These are phyloP conservation scores for Tolypocladium nubicola DNA, from an alignment of 2,329 filamentous ascomycete genomes.

Conservation along the genomic window DNA sequence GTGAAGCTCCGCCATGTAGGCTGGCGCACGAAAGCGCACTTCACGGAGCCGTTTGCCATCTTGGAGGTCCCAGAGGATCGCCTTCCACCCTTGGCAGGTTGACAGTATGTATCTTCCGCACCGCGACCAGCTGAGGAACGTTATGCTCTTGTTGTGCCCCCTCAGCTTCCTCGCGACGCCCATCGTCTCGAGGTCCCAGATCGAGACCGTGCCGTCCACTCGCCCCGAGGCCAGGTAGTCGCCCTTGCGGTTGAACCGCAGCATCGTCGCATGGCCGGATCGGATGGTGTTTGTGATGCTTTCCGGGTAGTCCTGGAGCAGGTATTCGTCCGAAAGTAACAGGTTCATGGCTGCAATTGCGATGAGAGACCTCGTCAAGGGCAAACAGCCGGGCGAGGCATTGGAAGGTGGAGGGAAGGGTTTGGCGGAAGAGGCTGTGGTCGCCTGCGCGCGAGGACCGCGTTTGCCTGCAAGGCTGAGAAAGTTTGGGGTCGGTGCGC, in stretches of 20 bases:
- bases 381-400: conserved; percentile 1
- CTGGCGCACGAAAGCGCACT: conserved; percentile 82
- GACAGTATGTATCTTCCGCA: conserved; percentile 87
- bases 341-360: conserved; percentile 39
- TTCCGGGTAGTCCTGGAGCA: conserved; percentile 77
- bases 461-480: conserved; percentile 22
- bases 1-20: conserved; percentile 93
- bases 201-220: conserved; percentile 86
- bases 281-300: conserved; percentile 81
- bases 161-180: conserved; percentile 89
- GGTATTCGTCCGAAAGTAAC: conserved; percentile 50
- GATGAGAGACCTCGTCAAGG: conserved; percentile 5
- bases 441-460: background rate
- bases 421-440: conserved; percentile 4
- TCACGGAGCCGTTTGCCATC: conserved; percentile 63
- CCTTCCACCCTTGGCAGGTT: conserved; percentile 92
- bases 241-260: conserved; percentile 87
- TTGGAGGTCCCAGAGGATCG: conserved; percentile 84
- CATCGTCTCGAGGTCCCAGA: conserved; percentile 97
- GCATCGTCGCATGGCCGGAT: conserved; percentile 52
- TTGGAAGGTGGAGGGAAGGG: background rate
- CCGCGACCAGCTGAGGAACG: conserved; percentile 89
- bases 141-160: conserved; percentile 87
- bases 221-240: conserved; percentile 91
- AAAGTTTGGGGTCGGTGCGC: background rate